These are phyloP conservation scores for Microbotryum saponariae DNA, from an alignment of 1,284 basidiomycete genomes.

Conservation along the genomic window DNA sequence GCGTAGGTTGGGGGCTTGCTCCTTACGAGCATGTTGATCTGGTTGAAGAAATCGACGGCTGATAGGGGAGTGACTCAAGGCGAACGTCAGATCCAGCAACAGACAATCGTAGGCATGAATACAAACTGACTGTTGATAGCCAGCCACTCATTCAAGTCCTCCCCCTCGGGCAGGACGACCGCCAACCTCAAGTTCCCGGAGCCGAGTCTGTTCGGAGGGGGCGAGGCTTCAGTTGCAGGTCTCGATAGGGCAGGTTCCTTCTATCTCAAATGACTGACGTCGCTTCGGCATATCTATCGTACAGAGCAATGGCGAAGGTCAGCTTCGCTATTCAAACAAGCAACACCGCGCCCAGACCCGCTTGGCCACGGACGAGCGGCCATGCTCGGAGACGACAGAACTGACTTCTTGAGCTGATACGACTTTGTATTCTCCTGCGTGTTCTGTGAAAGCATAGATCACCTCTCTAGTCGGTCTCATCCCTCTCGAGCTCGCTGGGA, in stretches of 20 bases:
- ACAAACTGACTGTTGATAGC: slow-evolving; percentile 76
- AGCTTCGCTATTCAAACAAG: neutral
- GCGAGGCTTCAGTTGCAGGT: neutral
- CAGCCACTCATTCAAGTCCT: slow-evolving; percentile 92
- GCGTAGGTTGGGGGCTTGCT: neutral
- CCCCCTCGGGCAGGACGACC: slow-evolving; percentile 85
- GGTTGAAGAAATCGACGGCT: slow-evolving; percentile 39
- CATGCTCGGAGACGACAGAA: neutral
- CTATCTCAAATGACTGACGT: slow-evolving; percentile 12
- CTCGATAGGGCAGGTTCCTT: too few relatives aligned
- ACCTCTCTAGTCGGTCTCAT: neutral
- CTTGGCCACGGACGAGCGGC: neutral
- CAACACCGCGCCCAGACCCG: neutral
- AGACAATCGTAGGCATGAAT: neutral
- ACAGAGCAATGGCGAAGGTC: neutral
- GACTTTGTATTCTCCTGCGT: slow-evolving; percentile 20
- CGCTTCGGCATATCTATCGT: slow-evolving; percentile 35
- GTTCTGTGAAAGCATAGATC: neutral
- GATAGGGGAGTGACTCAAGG: neutral
- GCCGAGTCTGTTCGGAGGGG: slow-evolving; percentile 44
- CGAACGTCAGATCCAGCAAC: neutral
- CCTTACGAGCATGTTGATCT: slow-evolving; percentile 36
- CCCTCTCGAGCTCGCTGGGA: neutral
- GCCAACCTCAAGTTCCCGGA: slow-evolving; percentile 86
- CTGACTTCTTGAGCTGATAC: slow-evolving; percentile 37